Percentiles rank a stretch among this genome's conserved stretches.
These are phyloP conservation scores for Martiniozyma abietophila DNA, from an alignment of 805 yeast genomes.

Conservation along the genomic window DNA sequence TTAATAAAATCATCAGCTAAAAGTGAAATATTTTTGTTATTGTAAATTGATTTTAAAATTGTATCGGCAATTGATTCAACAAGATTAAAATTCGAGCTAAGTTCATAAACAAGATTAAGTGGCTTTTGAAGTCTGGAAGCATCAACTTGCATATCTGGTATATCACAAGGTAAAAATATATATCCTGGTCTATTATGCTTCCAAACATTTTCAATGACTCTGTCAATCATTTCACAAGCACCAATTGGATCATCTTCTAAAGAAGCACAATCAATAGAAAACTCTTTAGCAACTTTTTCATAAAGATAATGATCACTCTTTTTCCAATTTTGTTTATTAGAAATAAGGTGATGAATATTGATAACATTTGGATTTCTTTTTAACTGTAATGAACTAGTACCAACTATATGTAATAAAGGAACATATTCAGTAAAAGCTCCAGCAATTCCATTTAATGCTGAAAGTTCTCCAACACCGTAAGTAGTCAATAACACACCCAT, in stretches of 20 bases:
- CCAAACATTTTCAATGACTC: slow-evolving; percentile 48
- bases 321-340: slow-evolving; percentile 35
- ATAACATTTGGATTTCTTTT: slow-evolving; percentile 11
- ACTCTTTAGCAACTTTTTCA: slow-evolving; percentile 47
- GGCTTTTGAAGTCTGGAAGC: slow-evolving; percentile 27
- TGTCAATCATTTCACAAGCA: slow-evolving; percentile 61
- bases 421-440: slow-evolving; percentile 79
- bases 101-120: slow-evolving; percentile 17
- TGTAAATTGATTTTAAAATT: slow-evolving; percentile 31
- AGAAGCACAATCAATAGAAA: slow-evolving; percentile 46
- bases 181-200: slow-evolving; percentile 72
- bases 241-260: slow-evolving; percentile 33
- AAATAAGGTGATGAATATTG: slow-evolving; percentile 52
- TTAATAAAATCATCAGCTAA: slow-evolving; percentile 34
- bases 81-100: slow-evolving; percentile 14
- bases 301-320: slow-evolving; percentile 63
- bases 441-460: slow-evolving; percentile 73
- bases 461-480: slow-evolving; percentile 83
- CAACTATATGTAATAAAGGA: slow-evolving; percentile 78
- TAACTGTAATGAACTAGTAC: slow-evolving; percentile 31
- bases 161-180: slow-evolving; percentile 66
- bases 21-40: slow-evolving; percentile 29
- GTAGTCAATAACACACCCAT: slow-evolving; percentile 65
- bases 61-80: slow-evolving; percentile 17
- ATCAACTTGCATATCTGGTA: slow-evolving; percentile 44